Evolutionary conservation across 1,139 yeast genomes (phyloP), one percentile per base, ranked within the genome.

Genomic region (Nadsonia starkeyi-henricii): DNA sequence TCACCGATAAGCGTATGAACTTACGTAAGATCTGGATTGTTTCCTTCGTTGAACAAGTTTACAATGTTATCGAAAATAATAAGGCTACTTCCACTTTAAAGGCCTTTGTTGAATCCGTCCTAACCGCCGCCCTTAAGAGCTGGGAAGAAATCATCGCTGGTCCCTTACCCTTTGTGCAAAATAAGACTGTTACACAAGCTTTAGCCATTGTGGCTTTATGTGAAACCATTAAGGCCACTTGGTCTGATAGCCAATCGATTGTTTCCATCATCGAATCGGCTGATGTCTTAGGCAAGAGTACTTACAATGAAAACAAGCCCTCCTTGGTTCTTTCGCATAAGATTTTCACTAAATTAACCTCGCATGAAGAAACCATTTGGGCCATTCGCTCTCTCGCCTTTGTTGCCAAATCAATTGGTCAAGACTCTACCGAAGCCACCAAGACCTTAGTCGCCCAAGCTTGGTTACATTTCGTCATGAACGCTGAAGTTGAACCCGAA

Each of bases 1-100:
- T 88, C 17, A 59, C 66, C 15, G 91, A 85, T 39, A 74, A 83
- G 56, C 84, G 84, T 55, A 64, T 73, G 12, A 75, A 74, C 39
- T 63, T 85, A 41, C 75, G 81, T 55, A 78, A 76, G 57, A 67
- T 78, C 21, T 91, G 97, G 97, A 72, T 75, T 48, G 61, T 72
- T 37, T 58, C 64, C 3, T 57, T 58, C 4, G 45, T 66, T 1
- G 45, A 56, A 4, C 44, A 48, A 2, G 23, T 46, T 46, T 57
- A 51, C 49, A 57, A 46, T 46, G 50, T 43, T 19, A 48, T 49
- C 9, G 42, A 44, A 44, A 23, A 47, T 15, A 39, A 43, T 12
- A 19, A 30, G 7, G 45, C 46, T 4, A 18, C 42, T 13, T 2
- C 42, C 30, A 48, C 20, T 17, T 36, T 47, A 37, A 46, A 17